These are phyloP conservation scores for Ophiocordyceps camponoti-rufipedis DNA, from an alignment of 2,329 filamentous ascomycete species.

Conservation along the genomic window DNA sequence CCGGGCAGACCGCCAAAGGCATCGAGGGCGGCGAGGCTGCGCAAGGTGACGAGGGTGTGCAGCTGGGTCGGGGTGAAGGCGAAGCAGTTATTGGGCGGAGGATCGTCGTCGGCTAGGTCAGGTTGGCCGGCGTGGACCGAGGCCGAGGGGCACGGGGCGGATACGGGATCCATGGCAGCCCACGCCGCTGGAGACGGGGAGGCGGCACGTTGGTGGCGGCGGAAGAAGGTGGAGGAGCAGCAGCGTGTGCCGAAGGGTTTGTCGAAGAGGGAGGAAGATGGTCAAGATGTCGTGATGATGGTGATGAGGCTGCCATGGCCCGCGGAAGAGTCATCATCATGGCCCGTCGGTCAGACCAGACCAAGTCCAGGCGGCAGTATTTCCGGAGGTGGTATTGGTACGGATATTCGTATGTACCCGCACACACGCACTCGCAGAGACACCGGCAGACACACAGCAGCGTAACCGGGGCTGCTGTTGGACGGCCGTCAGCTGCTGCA, in stretches of 20 bases:
- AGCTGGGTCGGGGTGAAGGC: slow-evolving; percentile 35
- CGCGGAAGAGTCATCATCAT: too few species aligned
- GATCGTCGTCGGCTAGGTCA: slow-evolving; percentile 10
- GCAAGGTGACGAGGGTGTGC: slow-evolving; percentile 32
- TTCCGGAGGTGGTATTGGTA: background rate
- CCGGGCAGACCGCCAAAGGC: slow-evolving; percentile 34
- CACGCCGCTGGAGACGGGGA: background rate
- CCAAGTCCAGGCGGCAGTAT: too few species aligned
- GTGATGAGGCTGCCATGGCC: background rate
- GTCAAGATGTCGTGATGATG: background rate
- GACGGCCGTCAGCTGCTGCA: background rate
- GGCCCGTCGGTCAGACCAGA: background rate
- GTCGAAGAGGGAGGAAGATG: too few species aligned
- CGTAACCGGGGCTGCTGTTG: too few species aligned
- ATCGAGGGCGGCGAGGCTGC: slow-evolving; percentile 26
- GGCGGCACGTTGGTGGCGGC: background rate
- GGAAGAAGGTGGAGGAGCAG: background rate
- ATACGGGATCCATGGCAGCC: background rate
- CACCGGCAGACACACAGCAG: background rate
- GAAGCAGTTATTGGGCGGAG: slow-evolving; percentile 23
- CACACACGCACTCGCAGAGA: background rate
- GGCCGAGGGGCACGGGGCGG: slow-evolving; percentile 2
- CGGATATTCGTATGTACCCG: background rate
- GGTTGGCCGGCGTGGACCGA: slow-evolving; percentile 2
- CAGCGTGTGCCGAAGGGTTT: too few species aligned